A percentile compares a stretch with the other conserved stretches of the same genome.
phyloP scores from a whole-genome alignment of 2,329 filamentous ascomycete genomes.

The Pseudogymnoascus sp. region DNA sequence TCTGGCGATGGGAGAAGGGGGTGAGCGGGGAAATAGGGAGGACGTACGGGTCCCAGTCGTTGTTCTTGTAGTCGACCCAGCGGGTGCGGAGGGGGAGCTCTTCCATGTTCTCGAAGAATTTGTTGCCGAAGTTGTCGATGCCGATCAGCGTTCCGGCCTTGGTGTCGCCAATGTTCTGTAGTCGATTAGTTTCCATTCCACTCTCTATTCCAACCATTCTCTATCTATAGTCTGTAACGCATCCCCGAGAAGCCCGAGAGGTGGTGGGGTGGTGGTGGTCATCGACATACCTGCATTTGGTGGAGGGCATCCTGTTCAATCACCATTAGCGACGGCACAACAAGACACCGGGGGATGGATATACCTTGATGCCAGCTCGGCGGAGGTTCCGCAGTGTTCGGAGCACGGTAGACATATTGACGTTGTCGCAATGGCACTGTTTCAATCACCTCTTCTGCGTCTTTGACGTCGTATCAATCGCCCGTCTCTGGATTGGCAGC shows the following conservation, averaged over 20 bases:
- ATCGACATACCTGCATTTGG: conserved; percentile 76
- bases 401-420: conserved; percentile 80
- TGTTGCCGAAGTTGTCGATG: conserved; percentile 88
- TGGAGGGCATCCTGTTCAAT: conserved; percentile 72
- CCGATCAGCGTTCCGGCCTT: conserved; percentile 84
- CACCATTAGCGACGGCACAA: conserved; percentile 14
- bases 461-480: not conserved
- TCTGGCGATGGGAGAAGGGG: not conserved
- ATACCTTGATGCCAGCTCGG: conserved; percentile 79
- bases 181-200: not conserved
- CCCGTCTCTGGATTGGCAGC: not conserved
- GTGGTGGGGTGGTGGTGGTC: conserved; percentile 16
- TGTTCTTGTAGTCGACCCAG: conserved; percentile 94
- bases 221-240: not conserved
- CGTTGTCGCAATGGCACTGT: conserved; percentile 18
- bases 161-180: conserved; percentile 65
- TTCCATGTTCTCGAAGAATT: conserved; percentile 89
- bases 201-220: not conserved
- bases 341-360: conserved; percentile 18
- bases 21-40: not conserved
- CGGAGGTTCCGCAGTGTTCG: conserved; percentile 83
- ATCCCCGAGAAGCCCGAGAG: conserved; percentile 1
- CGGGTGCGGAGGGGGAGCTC: conserved; percentile 91
- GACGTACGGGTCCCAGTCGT: conserved; percentile 69
- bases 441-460: not conserved